Evolutionary conservation across 108 stramenopile species (phyloP), one percentile per base, ranked within the genome.

Genomic region (Discostella stelligeroides): DNA sequence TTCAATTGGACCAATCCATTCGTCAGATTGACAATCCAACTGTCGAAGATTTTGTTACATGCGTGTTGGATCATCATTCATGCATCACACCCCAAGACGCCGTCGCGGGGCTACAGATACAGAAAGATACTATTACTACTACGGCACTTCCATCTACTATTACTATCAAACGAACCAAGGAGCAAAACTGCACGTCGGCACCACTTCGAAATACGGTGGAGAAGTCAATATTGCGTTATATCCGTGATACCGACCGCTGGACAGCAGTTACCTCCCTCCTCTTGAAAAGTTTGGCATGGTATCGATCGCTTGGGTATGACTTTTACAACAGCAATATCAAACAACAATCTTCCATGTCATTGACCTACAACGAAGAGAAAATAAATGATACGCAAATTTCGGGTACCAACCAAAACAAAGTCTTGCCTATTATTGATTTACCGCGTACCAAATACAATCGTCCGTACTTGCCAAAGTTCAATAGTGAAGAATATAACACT

Each of bases 391-490:
- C n/a, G n/a, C n/a, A n/a, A n/a, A n/a, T 30, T 14, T 37, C 9
- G 28, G 40, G 21, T 39, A 39, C 27, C 45, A 48, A 34, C 9
- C n/a, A 40, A 17, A 38, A 55, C 1, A 67, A 13, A 3, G 15
- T 34, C 34, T 59, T 65, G 2, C 62, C 70, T 5, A 66, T 89
- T 42, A 80, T 85, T 14, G 66, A 83, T 17, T 60, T 94, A 11
- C 92, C 92, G 15, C 81, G 88, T 1, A 94, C 90, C 11, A 60
- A 72, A 38, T 62, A 82, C 70, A 72, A 77, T 42, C 89, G 89
- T 40, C 92, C 92, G 20, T 91, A 79, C 57, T 75, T 94, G 38
- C 92, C 92, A 10, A 1, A n/a, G n/a, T n/a, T n/a, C n/a, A n/a
- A n/a, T n/a, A n/a, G n/a, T n/a, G n/a, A n/a, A n/a, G n/a, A 63